Conservation (phyloP, 2,329 filamentous ascomycete species). For the Lachnellula willkommii region DNA sequence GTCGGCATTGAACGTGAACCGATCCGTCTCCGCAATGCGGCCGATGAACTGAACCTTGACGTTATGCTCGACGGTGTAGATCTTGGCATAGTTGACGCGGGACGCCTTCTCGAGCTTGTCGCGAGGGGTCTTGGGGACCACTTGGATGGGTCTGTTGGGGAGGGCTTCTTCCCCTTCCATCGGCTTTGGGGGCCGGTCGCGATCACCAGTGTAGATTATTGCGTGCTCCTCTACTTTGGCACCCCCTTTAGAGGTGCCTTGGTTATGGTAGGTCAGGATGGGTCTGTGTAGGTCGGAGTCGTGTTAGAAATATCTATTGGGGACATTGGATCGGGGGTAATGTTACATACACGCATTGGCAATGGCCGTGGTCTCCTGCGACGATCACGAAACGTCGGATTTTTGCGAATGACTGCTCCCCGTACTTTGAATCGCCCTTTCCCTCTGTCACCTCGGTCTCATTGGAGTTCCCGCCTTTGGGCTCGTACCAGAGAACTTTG, state of each 20-base stretch:
- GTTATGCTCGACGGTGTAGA: conserved; percentile 26
- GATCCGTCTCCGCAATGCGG: conserved; percentile 2
- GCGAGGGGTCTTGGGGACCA: not conserved
- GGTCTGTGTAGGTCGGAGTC: not conserved
- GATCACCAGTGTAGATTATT: not conserved
- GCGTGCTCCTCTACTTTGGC: not conserved
- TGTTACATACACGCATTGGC: conserved; percentile 19
- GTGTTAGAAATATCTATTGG: not conserved
- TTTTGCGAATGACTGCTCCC: conserved; percentile 6
- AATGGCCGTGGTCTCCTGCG: conserved; percentile 2
- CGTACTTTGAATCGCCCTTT: not conserved
- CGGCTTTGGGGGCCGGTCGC: not conserved
- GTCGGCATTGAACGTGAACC: conserved; percentile 3
- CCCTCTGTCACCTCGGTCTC: conserved; percentile 1
- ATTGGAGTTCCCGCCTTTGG: not conserved
- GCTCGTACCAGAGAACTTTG: conserved; percentile 18
- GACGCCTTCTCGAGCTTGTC: conserved; percentile 12
- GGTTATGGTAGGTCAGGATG: conserved; percentile 1
- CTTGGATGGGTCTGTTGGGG: conserved; percentile 6
- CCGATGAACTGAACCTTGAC: conserved; percentile 24
- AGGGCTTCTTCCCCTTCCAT: not conserved
- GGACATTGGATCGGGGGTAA: not conserved
- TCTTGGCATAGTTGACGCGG: conserved; percentile 24
- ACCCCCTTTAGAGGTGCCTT: not conserved
- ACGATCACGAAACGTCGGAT: conserved; percentile 22